phyloP scores from a whole-genome alignment of 768 basidiomycete species.

The Pholiota conissans region DNA sequence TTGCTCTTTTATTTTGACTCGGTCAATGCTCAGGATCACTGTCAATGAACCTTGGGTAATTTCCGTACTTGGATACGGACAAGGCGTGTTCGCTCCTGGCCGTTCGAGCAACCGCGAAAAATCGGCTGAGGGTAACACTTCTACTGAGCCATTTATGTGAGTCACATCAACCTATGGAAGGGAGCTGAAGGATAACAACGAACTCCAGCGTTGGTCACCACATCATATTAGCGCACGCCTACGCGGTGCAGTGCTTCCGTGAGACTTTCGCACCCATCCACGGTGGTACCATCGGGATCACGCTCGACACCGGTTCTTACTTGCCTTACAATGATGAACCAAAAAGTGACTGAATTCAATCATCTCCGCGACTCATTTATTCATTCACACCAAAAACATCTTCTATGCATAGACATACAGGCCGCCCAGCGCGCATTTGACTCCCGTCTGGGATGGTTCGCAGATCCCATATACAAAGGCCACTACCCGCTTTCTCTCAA shows the following conservation, averaged over 20 bases:
- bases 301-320: conserved; percentile 66
- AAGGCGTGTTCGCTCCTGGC: conserved; percentile 70
- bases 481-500: conserved; percentile 57
- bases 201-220: conserved; percentile 60
- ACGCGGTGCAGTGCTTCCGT: conserved; percentile 64
- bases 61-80: conserved; percentile 62
- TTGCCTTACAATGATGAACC: conserved; percentile 65
- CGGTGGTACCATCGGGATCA: conserved; percentile 69
- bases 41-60: conserved; percentile 76
- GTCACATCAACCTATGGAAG: conserved; percentile 19
- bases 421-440: conserved; percentile 67
- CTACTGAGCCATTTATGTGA: conserved; percentile 65
- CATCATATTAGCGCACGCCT: conserved; percentile 68
- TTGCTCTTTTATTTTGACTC: background rate
- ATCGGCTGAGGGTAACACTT: conserved; percentile 57
- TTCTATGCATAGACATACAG: conserved; percentile 43
- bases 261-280: conserved; percentile 54
- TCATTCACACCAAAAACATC: background rate
- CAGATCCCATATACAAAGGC: conserved; percentile 71
- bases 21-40: conserved; percentile 51
- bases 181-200: background rate
- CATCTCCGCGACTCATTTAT: background rate
- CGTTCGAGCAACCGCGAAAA: conserved; percentile 59
- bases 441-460: conserved; percentile 44
- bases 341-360: conserved; percentile 46